Percentiles rank a stretch among this genome's conserved stretches.
These are phyloP conservation scores for Spiromastix sp. DNA, from an alignment of 2,329 filamentous ascomycete species.

Conservation along the genomic window DNA sequence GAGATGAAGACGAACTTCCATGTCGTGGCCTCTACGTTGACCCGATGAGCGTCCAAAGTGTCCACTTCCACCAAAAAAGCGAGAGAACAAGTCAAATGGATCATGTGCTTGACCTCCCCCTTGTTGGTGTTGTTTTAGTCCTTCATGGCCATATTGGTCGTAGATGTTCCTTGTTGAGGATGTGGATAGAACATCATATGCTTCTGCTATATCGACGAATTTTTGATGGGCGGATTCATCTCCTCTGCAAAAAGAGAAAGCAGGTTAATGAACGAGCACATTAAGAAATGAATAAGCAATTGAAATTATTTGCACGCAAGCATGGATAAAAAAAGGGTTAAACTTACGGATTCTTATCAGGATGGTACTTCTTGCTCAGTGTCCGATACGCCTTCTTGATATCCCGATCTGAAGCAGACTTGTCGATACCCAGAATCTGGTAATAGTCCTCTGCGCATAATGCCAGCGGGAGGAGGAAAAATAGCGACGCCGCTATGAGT, in stretches of 20 bases:
- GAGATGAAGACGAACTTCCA: conserved; percentile 73
- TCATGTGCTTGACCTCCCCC: conserved; percentile 60
- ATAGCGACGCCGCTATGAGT: conserved; percentile 22
- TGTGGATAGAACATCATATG: conserved; percentile 84
- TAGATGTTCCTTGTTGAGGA: conserved; percentile 76
- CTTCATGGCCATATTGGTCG: conserved; percentile 88
- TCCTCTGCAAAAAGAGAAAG: conserved; percentile 41
- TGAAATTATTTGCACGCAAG: too few species aligned
- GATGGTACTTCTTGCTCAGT: conserved; percentile 91
- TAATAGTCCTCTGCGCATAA: conserved; percentile 38
- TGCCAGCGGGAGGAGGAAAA: conserved; percentile 27
- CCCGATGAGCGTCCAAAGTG: conserved; percentile 65
- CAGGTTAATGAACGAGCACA: not conserved
- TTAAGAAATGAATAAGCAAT: not conserved
- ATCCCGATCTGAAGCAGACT: conserved; percentile 69
- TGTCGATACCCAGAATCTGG: conserved; percentile 71
- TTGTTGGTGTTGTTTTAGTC: conserved; percentile 70
- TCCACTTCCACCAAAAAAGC: conserved; percentile 88
- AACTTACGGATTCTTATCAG: conserved; percentile 91
- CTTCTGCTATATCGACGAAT: conserved; percentile 89
- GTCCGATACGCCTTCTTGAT: conserved; percentile 89
- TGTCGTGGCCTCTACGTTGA: conserved; percentile 73
- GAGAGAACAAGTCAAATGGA: conserved; percentile 90
- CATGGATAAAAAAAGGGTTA: not conserved
- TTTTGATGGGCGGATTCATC: conserved; percentile 74